Conservation (phyloP, 2,329 filamentous ascomycete genomes). For the Fusarium brevicatenulatum region DNA sequence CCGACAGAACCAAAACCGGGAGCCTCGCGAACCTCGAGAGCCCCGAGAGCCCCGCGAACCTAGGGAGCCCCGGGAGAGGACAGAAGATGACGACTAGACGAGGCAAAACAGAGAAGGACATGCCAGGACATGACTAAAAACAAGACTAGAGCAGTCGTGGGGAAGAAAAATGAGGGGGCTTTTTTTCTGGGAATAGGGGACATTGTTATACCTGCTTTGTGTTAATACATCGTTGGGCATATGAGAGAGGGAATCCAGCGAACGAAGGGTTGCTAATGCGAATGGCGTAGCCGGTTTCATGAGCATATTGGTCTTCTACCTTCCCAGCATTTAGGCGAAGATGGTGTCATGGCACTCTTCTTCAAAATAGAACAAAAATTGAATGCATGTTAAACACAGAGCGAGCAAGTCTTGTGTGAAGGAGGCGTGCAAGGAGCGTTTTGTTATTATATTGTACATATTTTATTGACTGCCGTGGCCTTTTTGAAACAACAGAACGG, state of each 20-base stretch:
- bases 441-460: constrained; percentile 17
- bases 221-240: constrained; percentile 49
- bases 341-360: constrained; percentile 30
- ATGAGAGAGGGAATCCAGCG: constrained; percentile 40
- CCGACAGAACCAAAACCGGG: constrained; percentile 45
- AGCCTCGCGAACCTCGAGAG: constrained; percentile 26
- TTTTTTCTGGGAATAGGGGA: constrained; percentile 37
- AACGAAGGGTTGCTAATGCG: constrained; percentile 50
- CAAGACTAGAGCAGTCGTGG: constrained; percentile 29
- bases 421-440: not conserved
- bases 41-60: constrained; percentile 26
- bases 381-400: constrained; percentile 29
- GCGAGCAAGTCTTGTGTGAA: not conserved
- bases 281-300: constrained; percentile 52
- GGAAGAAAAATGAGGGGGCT: constrained; percentile 27
- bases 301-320: constrained; percentile 48
- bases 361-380: constrained; percentile 35
- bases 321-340: constrained; percentile 36
- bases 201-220: constrained; percentile 46
- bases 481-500: not conserved
- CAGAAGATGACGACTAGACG: constrained; percentile 66
- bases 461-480: not conserved
- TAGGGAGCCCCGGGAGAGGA: constrained; percentile 53
- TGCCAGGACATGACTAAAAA: constrained; percentile 28
- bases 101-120: constrained; percentile 16